Evolutionary conservation across 371 early-diverging fungal species (phyloP).

Genomic region (Syncephalastrum sp.): DNA sequence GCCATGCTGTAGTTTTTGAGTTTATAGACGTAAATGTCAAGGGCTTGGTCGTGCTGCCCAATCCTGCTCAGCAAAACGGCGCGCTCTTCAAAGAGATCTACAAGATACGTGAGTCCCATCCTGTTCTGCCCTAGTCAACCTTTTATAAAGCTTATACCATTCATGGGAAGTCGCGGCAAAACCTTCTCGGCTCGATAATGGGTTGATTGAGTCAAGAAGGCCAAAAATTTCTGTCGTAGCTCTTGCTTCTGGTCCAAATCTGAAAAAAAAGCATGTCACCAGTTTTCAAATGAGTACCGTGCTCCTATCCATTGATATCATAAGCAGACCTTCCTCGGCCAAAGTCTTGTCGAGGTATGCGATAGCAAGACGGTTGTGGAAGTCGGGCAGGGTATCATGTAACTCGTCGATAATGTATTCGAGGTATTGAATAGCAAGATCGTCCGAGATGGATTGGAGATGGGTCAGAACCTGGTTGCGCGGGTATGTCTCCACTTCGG

Average conservation of each 20-base stretch:
- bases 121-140: no score
- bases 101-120: background rate
- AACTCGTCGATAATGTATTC: conserved; percentile 76
- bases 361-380: conserved; percentile 78
- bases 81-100: conserved; percentile 78
- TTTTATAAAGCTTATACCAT: conserved; percentile 36
- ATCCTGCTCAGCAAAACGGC: conserved; percentile 82
- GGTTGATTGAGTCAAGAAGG: conserved; percentile 68
- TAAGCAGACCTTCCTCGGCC: background rate
- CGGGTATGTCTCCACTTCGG: conserved; percentile 57
- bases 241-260: conserved; percentile 11
- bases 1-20: conserved; percentile 73
- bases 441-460: conserved; percentile 60
- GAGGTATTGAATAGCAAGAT: conserved; percentile 72
- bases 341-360: conserved; percentile 63
- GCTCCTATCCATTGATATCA: no score
- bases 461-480: conserved; percentile 53
- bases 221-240: conserved; percentile 43
- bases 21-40: conserved; percentile 79
- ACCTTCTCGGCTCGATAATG: conserved; percentile 77
- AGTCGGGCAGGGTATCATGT: conserved; percentile 65
- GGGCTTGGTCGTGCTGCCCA: conserved; percentile 84
- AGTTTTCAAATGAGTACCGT: background rate
- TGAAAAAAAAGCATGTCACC: background rate
- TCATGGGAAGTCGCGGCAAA: conserved; percentile 72